phyloP scores from a whole-genome alignment of 257 asterid species.

The Craterostigma plantagineum region DNA sequence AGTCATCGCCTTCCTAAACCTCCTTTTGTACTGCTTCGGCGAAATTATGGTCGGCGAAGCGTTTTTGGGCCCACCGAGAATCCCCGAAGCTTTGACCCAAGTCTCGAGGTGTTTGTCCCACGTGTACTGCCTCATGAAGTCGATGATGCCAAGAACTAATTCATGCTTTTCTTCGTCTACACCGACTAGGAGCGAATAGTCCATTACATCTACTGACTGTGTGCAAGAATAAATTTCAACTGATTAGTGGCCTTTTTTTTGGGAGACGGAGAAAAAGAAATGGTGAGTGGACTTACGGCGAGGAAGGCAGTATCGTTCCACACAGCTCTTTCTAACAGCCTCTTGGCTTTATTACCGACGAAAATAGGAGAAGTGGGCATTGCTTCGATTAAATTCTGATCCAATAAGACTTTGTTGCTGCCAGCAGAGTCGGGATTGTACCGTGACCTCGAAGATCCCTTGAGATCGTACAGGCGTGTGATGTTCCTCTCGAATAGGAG shows the following conservation, averaged over 20 bases:
- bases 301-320: constrained; percentile 98
- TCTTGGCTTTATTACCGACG: constrained; percentile 82
- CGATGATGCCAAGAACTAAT: constrained; percentile 89
- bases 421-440: constrained; percentile 81
- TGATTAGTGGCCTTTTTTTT: background rate
- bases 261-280: no score
- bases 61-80: constrained; percentile 86
- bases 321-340: constrained; percentile 76
- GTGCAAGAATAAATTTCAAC: background rate
- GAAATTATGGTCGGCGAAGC: constrained; percentile 78
- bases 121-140: constrained; percentile 94
- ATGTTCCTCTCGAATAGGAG: constrained; percentile 73
- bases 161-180: constrained; percentile 82
- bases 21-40: constrained; percentile 81
- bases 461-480: constrained; percentile 79
- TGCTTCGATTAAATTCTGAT: constrained; percentile 89
- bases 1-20: constrained; percentile 92
- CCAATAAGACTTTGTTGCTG: constrained; percentile 76
- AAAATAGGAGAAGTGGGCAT: constrained; percentile 97
- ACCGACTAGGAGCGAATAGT: constrained; percentile 81
- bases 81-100: constrained; percentile 90
- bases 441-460: constrained; percentile 90
- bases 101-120: constrained; percentile 98
- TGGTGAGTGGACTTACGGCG: constrained; percentile 40
- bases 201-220: constrained; percentile 92